These are phyloP conservation scores for Castanea mollissima DNA, from an alignment of 306 rosid genomes.

Conservation along the genomic window DNA sequence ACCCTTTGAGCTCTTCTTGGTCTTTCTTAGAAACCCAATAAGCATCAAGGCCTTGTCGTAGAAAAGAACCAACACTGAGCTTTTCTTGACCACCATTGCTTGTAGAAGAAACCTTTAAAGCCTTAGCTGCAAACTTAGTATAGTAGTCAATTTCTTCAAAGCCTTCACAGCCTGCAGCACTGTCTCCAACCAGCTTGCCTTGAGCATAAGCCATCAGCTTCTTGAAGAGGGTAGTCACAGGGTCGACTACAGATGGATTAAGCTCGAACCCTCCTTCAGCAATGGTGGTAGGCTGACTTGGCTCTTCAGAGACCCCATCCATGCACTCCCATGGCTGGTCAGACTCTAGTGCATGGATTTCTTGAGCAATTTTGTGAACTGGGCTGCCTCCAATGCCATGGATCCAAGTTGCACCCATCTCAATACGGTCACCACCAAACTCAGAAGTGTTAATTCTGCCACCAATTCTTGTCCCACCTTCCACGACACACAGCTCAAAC, in stretches of 20 bases:
- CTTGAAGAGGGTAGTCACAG: constrained; percentile 64
- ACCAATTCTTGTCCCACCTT: constrained; percentile 85
- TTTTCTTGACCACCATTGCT: constrained; percentile 27
- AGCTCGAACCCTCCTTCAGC: constrained; percentile 80
- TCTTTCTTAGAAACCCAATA: constrained; percentile 49
- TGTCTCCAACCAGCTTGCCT: constrained; percentile 34
- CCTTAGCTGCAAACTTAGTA: constrained; percentile 32
- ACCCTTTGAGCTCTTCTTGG: constrained; percentile 40
- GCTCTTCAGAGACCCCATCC: constrained; percentile 61
- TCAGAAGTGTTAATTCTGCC: constrained; percentile 90
- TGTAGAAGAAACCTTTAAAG: constrained; percentile 20
- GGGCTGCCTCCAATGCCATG: constrained; percentile 96
- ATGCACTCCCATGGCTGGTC: constrained; percentile 96
- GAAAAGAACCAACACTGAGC: constrained; percentile 67
- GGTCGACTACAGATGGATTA: constrained; percentile 47
- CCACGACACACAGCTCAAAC: constrained; percentile 79
- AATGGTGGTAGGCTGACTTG: constrained; percentile 32
- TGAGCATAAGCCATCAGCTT: constrained; percentile 71
- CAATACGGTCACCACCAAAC: constrained; percentile 88
- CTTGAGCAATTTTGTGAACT: constrained; percentile 66
- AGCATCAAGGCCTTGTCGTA: constrained; percentile 57
- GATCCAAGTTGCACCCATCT: constrained; percentile 99
- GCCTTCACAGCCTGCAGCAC: constrained; percentile 20
- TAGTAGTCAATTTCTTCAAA: constrained; percentile 17
- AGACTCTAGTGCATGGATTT: constrained; percentile 66